phyloP scores from a whole-genome alignment of 257 asterid species.

The Salvia hispanica region DNA sequence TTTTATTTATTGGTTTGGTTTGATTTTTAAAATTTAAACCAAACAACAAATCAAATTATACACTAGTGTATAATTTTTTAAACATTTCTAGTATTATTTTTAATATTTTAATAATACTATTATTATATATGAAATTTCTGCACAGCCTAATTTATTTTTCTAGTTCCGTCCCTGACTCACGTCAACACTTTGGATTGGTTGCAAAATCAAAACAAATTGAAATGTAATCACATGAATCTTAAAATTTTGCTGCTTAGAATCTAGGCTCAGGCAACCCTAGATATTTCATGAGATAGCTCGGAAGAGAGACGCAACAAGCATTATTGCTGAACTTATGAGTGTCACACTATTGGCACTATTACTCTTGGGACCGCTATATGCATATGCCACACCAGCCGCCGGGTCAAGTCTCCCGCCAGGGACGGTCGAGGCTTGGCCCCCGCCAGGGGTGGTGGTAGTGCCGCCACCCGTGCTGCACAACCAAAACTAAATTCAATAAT shows the following conservation, averaged over 20 bases:
- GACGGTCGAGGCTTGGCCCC: conserved; percentile 26
- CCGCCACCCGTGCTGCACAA: conserved; percentile 29
- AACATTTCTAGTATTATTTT: too few relatives aligned
- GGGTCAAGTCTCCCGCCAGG: conserved; percentile 41
- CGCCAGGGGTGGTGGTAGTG: conserved; percentile 29
- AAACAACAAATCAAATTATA: too few relatives aligned
- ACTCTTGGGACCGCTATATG: conserved; percentile 4
- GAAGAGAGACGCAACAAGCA: conserved; percentile 24
- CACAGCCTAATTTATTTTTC: too few relatives aligned
- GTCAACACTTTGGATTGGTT: too few relatives aligned
- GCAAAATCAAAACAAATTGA: too few relatives aligned
- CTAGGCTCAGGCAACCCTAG: conserved; percentile 34
- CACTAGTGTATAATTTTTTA: too few relatives aligned
- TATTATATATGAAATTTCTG: too few relatives aligned
- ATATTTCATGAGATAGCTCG: conserved; percentile 29
- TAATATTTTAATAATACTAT: too few relatives aligned
- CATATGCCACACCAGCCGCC: background rate
- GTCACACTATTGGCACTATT: conserved; percentile 8
- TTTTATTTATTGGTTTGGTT: too few relatives aligned
- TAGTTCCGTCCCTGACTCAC: too few relatives aligned
- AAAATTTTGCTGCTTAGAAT: background rate
- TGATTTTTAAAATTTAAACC: too few relatives aligned
- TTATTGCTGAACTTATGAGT: background rate
- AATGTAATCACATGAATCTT: too few relatives aligned
- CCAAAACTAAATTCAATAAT: conserved; percentile 13